phyloP scores from a whole-genome alignment of 2,329 filamentous ascomycete genomes.

The Claviceps digitariae region DNA sequence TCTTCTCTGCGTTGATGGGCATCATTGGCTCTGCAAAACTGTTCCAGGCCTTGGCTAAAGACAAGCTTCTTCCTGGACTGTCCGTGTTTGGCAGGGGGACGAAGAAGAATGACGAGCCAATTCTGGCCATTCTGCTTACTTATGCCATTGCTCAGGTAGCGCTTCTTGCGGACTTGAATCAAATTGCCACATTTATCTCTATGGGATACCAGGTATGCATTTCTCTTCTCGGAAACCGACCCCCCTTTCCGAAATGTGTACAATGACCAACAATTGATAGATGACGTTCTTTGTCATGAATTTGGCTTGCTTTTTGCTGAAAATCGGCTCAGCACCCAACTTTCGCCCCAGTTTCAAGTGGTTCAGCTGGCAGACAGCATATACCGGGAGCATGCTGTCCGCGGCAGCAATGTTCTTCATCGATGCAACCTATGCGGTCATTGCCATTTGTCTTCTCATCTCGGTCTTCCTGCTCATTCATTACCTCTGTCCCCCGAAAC shows the following conservation, averaged over 20 bases:
- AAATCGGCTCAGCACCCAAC: conserved; percentile 77
- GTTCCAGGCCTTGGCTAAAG: conserved; percentile 68
- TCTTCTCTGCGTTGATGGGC: conserved; percentile 81
- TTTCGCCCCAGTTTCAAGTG: conserved; percentile 82
- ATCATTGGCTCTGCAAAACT: conserved; percentile 76
- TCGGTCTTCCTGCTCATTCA: conserved; percentile 76
- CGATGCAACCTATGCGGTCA: conserved; percentile 65
- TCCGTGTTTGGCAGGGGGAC: conserved; percentile 62
- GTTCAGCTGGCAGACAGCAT: conserved; percentile 76
- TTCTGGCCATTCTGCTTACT: conserved; percentile 62
- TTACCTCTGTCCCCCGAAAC: conserved; percentile 71
- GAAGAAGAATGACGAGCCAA: conserved; percentile 57
- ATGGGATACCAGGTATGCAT: conserved; percentile 64
- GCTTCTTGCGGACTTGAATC: conserved; percentile 72
- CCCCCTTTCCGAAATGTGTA: background rate
- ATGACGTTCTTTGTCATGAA: conserved; percentile 90
- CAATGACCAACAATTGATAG: conserved; percentile 16
- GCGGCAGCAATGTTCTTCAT: conserved; percentile 83
- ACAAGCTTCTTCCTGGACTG: conserved; percentile 65
- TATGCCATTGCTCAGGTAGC: conserved; percentile 65
- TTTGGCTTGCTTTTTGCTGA: conserved; percentile 72
- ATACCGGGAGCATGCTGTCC: conserved; percentile 60
- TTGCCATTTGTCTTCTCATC: conserved; percentile 59
- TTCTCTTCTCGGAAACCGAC: background rate
- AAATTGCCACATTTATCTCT: conserved; percentile 78